A percentile compares a stretch with the other conserved stretches of the same genome.
phyloP scores from a whole-genome alignment of 495 filamentous ascomycete genomes.

The Stereocaulon alpinum region DNA sequence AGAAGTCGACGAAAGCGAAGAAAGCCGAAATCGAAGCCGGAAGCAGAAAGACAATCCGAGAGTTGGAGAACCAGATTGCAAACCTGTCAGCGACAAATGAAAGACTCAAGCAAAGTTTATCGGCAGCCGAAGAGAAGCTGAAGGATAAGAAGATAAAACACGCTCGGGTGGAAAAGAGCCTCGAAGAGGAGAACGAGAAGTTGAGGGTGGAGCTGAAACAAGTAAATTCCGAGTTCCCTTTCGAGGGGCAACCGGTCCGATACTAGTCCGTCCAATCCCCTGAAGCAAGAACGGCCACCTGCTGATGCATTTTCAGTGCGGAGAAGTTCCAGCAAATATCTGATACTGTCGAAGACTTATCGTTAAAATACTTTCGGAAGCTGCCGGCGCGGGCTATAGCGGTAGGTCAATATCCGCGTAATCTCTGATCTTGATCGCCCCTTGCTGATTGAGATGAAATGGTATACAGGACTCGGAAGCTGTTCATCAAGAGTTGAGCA shows the following conservation, averaged over 20 bases:
- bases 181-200: slow-evolving; percentile 10
- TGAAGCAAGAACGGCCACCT: slow-evolving; percentile 3
- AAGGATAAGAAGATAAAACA: slow-evolving; percentile 11
- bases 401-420: slow-evolving; percentile 8
- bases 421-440: not conserved
- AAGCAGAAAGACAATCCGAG: slow-evolving; percentile 5
- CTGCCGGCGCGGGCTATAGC: slow-evolving; percentile 8
- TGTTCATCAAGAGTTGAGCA: slow-evolving; percentile 11
- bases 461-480: slow-evolving; percentile 8
- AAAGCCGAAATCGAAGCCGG: slow-evolving; percentile 16
- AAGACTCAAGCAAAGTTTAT: slow-evolving; percentile 7
- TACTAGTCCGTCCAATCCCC: slow-evolving; percentile 11
- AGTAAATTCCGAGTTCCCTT: slow-evolving; percentile 8
- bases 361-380: slow-evolving; percentile 12
- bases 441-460: slow-evolving; percentile 5
- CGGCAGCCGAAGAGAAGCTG: slow-evolving; percentile 10
- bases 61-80: slow-evolving; percentile 3
- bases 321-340: slow-evolving; percentile 9
- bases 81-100: slow-evolving; percentile 5
- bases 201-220: slow-evolving; percentile 1
- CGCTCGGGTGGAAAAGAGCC: slow-evolving; percentile 10
- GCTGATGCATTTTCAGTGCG: slow-evolving; percentile 10
- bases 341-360: slow-evolving; percentile 9
- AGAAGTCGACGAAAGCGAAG: slow-evolving; percentile 11
- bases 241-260: slow-evolving; percentile 9